phyloP scores from a whole-genome alignment of 2,329 filamentous ascomycete species.

The Pseudomassariella vexata region DNA sequence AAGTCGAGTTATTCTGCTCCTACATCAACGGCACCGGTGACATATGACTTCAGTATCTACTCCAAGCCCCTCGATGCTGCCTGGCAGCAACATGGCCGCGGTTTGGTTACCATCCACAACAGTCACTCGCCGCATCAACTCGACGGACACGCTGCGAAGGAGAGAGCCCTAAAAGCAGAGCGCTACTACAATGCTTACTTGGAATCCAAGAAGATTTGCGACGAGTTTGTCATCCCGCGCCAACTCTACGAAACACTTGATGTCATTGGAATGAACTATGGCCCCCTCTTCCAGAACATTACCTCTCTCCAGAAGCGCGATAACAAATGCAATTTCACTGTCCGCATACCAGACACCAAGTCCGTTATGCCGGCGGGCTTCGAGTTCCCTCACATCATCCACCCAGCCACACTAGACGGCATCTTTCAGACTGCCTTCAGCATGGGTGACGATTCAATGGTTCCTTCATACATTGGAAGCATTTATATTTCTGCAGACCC shows the following conservation, averaged over 20 bases:
- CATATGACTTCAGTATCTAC: conserved; percentile 38
- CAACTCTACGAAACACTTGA: conserved; percentile 46
- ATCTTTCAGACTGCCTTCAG: conserved; percentile 49
- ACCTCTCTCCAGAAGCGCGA: conserved; percentile 24
- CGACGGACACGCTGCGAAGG: conserved; percentile 9
- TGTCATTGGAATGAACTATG: conserved; percentile 46
- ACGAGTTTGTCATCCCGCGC: conserved; percentile 29
- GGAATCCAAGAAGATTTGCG: conserved; percentile 18
- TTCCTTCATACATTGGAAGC: conserved; percentile 39
- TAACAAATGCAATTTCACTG: conserved; percentile 27
- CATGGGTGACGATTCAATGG: conserved; percentile 39
- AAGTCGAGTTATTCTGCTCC: conserved; percentile 12
- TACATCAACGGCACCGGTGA: conserved; percentile 6
- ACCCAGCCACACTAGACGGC: conserved; percentile 51
- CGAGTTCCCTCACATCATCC: conserved; percentile 50
- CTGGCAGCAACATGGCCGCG: conserved; percentile 38
- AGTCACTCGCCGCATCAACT: conserved; percentile 2
- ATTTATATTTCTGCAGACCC: conserved; percentile 37
- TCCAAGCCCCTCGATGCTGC: conserved; percentile 33
- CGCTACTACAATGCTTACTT: conserved; percentile 13
- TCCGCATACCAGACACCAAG: conserved; percentile 43
- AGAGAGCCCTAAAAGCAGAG: conserved; percentile 13
- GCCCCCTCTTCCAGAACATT: conserved; percentile 44
- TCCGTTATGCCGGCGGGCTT: conserved; percentile 46
- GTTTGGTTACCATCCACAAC: conserved; percentile 22